These are phyloP conservation scores for Ilyonectria destructans DNA, from an alignment of 2,329 filamentous ascomycete species.

Conservation along the genomic window DNA sequence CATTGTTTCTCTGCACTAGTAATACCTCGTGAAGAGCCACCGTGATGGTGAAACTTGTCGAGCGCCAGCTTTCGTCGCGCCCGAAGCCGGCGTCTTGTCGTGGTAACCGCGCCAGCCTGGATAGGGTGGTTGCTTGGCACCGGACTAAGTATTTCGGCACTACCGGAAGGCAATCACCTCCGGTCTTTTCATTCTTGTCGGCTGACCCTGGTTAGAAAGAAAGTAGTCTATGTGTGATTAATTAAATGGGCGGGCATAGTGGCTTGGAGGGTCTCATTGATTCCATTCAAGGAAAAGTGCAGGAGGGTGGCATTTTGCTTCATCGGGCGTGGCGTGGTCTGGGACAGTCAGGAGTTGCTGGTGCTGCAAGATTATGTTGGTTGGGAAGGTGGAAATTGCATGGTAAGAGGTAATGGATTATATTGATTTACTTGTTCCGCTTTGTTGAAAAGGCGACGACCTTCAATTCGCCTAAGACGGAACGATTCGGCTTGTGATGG, in stretches of 20 bases:
- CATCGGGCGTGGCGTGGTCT: too few species aligned
- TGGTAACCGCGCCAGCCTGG: neutral
- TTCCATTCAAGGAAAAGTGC: neutral
- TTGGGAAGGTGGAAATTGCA: too few species aligned
- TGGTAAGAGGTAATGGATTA: too few species aligned
- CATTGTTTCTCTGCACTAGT: too few species aligned
- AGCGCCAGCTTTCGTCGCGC: too few species aligned
- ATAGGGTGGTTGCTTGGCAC: neutral
- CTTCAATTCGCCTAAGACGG: too few species aligned
- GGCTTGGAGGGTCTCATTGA: neutral
- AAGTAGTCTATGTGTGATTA: neutral
- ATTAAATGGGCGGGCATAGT: neutral
- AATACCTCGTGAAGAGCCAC: neutral
- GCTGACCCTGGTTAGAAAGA: neutral
- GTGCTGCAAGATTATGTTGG: too few species aligned
- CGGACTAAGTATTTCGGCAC: neutral
- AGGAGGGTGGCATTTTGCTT: neutral
- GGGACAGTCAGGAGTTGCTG: too few species aligned
- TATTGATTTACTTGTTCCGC: too few species aligned
- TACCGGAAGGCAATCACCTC: conserved; percentile 19
- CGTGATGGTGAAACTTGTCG: neutral
- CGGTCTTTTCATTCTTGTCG: neutral
- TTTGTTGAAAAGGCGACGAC: too few species aligned
- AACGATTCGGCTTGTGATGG: too few species aligned
- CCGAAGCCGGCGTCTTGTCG: too few species aligned